Evolutionary conservation across 202 grass and related monocot species (phyloP).

Genomic region (Panicum hallii): DNA sequence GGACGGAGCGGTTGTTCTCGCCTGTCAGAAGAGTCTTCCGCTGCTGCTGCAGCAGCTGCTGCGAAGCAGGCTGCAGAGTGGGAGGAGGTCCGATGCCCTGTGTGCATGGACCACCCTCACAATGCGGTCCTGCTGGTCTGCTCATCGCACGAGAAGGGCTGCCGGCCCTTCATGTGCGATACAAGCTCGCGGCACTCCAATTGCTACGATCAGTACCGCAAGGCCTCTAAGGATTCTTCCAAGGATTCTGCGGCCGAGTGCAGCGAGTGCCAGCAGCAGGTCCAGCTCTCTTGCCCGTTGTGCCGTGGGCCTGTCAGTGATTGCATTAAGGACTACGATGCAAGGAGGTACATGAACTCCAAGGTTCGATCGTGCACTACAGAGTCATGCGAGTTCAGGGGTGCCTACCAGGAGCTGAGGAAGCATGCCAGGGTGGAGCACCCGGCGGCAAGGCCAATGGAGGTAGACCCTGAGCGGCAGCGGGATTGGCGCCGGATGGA

Average conservation of each 20-base stretch:
- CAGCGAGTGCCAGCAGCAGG: conserved; percentile 45
- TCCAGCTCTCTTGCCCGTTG: conserved; percentile 67
- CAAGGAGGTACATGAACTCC: conserved; percentile 75
- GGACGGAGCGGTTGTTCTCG: conserved; percentile 45
- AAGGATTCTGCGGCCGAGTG: conserved; percentile 57
- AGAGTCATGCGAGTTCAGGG: conserved; percentile 78
- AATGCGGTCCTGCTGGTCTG: conserved; percentile 90
- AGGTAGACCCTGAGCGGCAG: conserved; percentile 84
- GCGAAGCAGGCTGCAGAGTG: conserved; percentile 65
- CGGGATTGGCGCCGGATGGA: conserved; percentile 84
- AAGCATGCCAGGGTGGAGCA: conserved; percentile 82
- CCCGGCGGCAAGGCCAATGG: conserved; percentile 60
- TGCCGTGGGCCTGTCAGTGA: conserved; percentile 78
- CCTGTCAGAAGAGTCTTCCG: conserved; percentile 50
- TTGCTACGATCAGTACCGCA: conserved; percentile 85
- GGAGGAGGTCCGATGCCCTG: conserved; percentile 82
- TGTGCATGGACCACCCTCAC: conserved; percentile 98
- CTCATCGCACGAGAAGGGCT: conserved; percentile 79
- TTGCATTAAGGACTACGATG: conserved; percentile 69
- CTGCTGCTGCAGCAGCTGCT: background rate
- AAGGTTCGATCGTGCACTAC: conserved; percentile 74
- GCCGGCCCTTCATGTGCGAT: conserved; percentile 89
- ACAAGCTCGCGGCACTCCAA: conserved; percentile 95
- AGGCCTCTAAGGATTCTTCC: conserved; percentile 67
- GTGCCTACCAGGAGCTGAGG: conserved; percentile 73